Conservation (phyloP, 441 rosid genomes). For the Erodium trifolium region DNA sequence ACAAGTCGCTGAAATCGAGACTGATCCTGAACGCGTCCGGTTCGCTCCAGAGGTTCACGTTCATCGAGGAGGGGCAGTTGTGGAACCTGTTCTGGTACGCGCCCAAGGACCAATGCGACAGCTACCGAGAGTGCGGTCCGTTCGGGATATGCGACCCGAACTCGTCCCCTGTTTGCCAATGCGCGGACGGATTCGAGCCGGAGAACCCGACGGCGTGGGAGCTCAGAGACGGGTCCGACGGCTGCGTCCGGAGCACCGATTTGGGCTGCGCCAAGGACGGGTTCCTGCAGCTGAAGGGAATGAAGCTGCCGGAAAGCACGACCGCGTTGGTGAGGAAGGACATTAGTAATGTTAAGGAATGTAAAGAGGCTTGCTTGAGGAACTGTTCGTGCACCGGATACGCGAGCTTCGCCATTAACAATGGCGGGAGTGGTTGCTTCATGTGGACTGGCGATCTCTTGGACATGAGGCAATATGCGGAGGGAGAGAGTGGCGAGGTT, state of each 20-base stretch:
- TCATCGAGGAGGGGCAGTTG: not conserved
- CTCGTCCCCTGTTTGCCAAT: not conserved
- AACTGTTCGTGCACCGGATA: not conserved
- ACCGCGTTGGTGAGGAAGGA: not conserved
- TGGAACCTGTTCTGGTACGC: not conserved
- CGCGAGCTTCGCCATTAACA: not conserved
- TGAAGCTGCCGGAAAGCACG: not conserved
- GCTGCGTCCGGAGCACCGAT: not conserved
- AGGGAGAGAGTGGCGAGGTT: not conserved
- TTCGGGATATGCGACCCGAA: not conserved
- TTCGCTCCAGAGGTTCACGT: not conserved
- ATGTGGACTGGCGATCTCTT: not conserved
- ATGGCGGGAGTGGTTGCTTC: not conserved
- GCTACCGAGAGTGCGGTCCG: not conserved
- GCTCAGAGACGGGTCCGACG: not conserved
- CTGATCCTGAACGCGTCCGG: not conserved
- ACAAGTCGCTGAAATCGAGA: not conserved
- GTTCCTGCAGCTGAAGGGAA: not conserved
- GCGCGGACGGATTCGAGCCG: not conserved
- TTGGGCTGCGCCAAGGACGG: not conserved
- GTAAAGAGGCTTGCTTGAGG: not conserved
- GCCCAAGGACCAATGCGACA: not conserved
- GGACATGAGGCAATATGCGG: not conserved
- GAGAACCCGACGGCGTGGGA: not conserved
- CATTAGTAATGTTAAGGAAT: not conserved